Conservation (phyloP, 345 rosid genomes). For the Cardamine occulta region DNA sequence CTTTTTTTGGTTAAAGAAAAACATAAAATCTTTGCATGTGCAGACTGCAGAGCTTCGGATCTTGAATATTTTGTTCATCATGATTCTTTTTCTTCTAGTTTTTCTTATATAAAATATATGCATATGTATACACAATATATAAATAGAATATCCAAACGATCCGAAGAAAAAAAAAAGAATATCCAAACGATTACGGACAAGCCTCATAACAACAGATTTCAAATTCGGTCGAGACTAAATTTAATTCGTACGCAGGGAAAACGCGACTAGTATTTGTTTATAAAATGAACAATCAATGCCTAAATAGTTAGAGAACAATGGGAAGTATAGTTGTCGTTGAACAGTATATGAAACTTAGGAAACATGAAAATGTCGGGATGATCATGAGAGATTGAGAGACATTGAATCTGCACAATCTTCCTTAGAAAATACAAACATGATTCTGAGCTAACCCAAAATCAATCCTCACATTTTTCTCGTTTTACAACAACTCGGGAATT, state of each 20-base stretch:
- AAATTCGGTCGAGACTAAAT: background rate
- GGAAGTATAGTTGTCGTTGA: constrained; percentile 17
- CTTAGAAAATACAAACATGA: constrained; percentile 38
- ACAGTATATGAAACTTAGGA: constrained; percentile 19
- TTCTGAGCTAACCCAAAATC: constrained; percentile 34
- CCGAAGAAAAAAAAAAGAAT: background rate
- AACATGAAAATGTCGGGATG: constrained; percentile 38
- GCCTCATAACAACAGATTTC: background rate
- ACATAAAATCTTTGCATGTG: constrained; percentile 34
- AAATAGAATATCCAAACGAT: background rate
- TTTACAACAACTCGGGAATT: constrained; percentile 38
- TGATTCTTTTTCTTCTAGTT: background rate
- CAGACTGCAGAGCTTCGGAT: constrained; percentile 35
- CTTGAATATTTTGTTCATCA: constrained; percentile 20
- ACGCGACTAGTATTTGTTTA: background rate
- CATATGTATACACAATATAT: background rate
- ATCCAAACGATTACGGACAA: background rate
- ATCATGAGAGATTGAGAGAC: constrained; percentile 33
- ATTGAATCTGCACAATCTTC: constrained; percentile 41
- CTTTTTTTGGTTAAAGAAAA: background rate
- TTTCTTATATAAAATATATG: background rate
- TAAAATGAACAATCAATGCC: background rate
- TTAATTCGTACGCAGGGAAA: background rate
- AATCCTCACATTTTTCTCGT: constrained; percentile 38
- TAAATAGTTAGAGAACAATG: background rate